Base-by-base conservation (phyloP, 768 basidiomycete species). In the Boletus barrowsii region DNA sequence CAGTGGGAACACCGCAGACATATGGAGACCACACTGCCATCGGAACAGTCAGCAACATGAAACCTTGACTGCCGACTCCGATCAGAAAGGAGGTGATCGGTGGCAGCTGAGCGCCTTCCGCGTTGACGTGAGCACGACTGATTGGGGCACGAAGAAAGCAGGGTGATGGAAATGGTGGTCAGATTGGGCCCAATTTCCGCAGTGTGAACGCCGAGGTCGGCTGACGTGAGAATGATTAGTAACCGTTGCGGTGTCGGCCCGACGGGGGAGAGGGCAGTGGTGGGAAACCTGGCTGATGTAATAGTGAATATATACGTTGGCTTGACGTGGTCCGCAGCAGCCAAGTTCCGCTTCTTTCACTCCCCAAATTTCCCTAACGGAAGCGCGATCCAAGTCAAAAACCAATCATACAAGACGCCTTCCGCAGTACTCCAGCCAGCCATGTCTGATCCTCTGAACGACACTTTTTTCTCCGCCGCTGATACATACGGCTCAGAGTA, bases 401-500 rank as follows among this genome's bases (percentile, higher is more conserved):
- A 35, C 33, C 11, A 35, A 35, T 35, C 33, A 35, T 35, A 61
- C 59, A 40, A 47, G 20, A 54, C 43, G 42, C 43, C 55, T 35
- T 62, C 66, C 69, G 69, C 69, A 72, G 69, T 43, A 51, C 41
- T 22, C 47, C 47, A 54, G 11, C 61, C 36, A 51, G 56, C 51
- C 66, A 70, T 71, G 69, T 61, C 69, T 57, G 69, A 72, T 56
- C 51, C 61, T 51, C 65, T 66, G 32, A 61, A 53, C 56, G 69
- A 70, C 52, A 65, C 59, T 47, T 72, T 71, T 50, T 71, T 58
- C 55, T 68, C 69, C 35, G 59, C 71, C 56, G 68, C 54, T 58
- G 69, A 71, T 67, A 54, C 71, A 43, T 71, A 73, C 55, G 70
- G 70, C 59, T 64, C 70, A 36, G 70, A 72, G 56, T 72, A 69